Percentiles rank a stretch among this genome's conserved stretches.
phyloP scores from a whole-genome alignment of 2,329 filamentous ascomycete genomes.

The Cylindrodendrum hubeiense region DNA sequence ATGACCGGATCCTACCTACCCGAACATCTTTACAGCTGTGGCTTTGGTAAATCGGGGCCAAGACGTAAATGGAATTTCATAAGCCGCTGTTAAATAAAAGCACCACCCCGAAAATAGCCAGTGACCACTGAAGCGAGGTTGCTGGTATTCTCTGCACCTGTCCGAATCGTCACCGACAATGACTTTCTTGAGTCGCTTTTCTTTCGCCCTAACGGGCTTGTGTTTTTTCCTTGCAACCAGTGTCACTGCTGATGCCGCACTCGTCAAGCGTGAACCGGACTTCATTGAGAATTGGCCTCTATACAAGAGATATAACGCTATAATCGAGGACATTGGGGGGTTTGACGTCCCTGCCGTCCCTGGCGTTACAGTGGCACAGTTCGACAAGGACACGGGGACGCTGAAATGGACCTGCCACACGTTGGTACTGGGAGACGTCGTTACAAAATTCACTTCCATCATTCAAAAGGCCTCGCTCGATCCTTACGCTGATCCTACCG shows the following conservation, averaged over 20 bases:
- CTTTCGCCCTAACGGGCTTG: slow-evolving; percentile 18
- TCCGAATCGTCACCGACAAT: slow-evolving; percentile 17
- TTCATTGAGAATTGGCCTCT: slow-evolving; percentile 15
- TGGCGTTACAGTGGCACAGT: background rate
- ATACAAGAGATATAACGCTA: slow-evolving; percentile 2
- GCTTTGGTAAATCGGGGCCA: background rate
- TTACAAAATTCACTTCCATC: background rate
- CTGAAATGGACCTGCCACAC: slow-evolving; percentile 25
- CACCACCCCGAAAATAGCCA: slow-evolving; percentile 14
- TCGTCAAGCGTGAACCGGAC: background rate
- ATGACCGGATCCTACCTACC: background rate
- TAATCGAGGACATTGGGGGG: background rate
- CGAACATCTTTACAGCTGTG: background rate
- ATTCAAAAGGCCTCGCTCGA: slow-evolving; percentile 16
- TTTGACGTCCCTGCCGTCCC: slow-evolving; percentile 15
- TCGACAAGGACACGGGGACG: background rate
- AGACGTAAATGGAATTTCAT: background rate
- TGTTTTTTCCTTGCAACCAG: slow-evolving; percentile 7
- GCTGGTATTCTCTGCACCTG: slow-evolving; percentile 4
- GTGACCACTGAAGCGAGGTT: background rate
- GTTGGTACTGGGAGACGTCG: background rate
- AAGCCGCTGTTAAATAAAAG: slow-evolving; percentile 23
- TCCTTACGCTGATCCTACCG: background rate
- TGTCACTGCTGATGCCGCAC: background rate
- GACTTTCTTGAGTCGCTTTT: slow-evolving; percentile 18